Evolutionary conservation across 1,284 basidiomycete species (phyloP), one percentile per base, ranked within the genome.

Genomic region (Volvariella volvacea): DNA sequence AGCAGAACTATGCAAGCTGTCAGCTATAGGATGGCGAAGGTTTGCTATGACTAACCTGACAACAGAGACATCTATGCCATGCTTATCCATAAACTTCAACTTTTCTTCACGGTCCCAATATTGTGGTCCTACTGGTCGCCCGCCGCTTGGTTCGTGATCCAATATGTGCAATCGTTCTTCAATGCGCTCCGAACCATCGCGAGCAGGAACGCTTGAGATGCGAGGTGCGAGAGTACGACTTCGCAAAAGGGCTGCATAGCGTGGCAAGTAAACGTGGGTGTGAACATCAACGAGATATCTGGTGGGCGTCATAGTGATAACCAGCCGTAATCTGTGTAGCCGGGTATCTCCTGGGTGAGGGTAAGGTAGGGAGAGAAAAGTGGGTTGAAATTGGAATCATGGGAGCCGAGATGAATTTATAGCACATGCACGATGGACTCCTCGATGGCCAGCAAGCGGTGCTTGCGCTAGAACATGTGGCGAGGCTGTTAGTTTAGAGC

Each of bases 21-120:
- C 19, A 45, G 14, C 21, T 14, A 38, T n/a, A 33, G 22, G 16
- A 28, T 19, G 33, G 19, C 14, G 28, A 22, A 12, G 15, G 20
- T 15, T 38, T 22, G 17, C n/a, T 19, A 25, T 25, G 19, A 40
- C 50, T 37, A 42, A 80, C 79, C 79, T 83, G 41, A 85, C 76
- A 21, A 85, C 66, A 2, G 82, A 84, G 33, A 83, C 61, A 57
- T 85, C 78, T 44, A 89, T 89, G 16, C 73, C 75, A 58, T 88
- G 86, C 47, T 63, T 72, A 55, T 88, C 76, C 86, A 88, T 89
- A 61, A 88, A 89, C 47, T 70, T 72, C 37, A 88, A 65, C 62
- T 88, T 88, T 58, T 88, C 80, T 44, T 78, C 70, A 46, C 84
- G 67, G 51, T 88, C 83, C 86, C 86, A 92, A 60, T 91, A 92